These are phyloP conservation scores for Mycena galericulata DNA, from an alignment of 768 basidiomycete genomes.

Conservation along the genomic window DNA sequence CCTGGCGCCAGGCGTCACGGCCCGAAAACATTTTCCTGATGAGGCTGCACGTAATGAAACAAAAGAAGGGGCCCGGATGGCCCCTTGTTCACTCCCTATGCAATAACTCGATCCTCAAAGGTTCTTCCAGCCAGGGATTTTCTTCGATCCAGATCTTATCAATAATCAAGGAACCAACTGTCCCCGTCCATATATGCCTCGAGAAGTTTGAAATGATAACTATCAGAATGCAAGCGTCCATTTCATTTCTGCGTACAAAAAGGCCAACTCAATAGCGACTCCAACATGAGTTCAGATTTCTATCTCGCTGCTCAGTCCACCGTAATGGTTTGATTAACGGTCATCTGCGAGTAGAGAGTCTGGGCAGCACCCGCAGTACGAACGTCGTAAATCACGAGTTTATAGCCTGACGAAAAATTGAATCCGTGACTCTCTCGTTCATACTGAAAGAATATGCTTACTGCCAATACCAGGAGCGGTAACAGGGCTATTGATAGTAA, in stretches of 20 bases:
- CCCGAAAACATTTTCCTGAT: neutral
- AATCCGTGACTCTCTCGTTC: constrained; percentile 18
- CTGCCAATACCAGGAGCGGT: constrained; percentile 17
- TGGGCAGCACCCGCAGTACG: constrained; percentile 18
- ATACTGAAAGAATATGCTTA: constrained; percentile 17
- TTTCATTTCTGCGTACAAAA: constrained; percentile 2
- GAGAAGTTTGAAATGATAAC: constrained; percentile 9
- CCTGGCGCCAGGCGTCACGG: neutral
- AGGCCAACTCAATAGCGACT: constrained; percentile 10
- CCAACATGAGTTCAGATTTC: constrained; percentile 5
- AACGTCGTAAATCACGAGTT: constrained; percentile 23
- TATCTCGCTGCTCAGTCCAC: constrained; percentile 13
- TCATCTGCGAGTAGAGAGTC: constrained; percentile 22
- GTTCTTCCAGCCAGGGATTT: constrained; percentile 10
- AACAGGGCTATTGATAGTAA: constrained; percentile 18
- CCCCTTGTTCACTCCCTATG: constrained; percentile 6
- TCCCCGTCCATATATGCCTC: neutral
- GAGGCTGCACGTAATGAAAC: constrained; percentile 8
- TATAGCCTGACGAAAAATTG: constrained; percentile 22
- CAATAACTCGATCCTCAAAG: constrained; percentile 11
- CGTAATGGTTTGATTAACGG: constrained; percentile 17
- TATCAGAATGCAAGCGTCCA: constrained; percentile 8
- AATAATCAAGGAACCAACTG: constrained; percentile 11
- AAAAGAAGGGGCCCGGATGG: constrained; percentile 3
- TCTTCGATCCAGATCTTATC: neutral